phyloP scores from a whole-genome alignment of 2,329 filamentous ascomycete species.

The Microsporum audouinii region DNA sequence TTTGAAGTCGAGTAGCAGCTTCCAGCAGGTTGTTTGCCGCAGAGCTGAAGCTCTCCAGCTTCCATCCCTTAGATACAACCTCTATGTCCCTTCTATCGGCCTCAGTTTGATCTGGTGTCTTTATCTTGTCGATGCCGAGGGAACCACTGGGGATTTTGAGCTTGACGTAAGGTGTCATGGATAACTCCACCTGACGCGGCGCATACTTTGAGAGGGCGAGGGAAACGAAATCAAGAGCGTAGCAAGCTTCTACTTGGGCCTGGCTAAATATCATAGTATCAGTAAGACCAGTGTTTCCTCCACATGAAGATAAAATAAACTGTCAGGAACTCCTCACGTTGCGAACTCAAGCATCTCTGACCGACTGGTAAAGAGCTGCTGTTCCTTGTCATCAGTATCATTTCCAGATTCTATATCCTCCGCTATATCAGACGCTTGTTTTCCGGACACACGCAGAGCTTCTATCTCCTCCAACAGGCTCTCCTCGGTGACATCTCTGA shows the following conservation, averaged over 20 bases:
- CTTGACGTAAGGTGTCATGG: slow-evolving; percentile 60
- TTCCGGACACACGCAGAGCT: slow-evolving; percentile 31
- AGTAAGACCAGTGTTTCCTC: neutral
- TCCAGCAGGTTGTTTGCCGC: slow-evolving; percentile 62
- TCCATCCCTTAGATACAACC: slow-evolving; percentile 55
- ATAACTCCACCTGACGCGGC: slow-evolving; percentile 56
- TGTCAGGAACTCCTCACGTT: slow-evolving; percentile 24
- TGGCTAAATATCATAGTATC: slow-evolving; percentile 21
- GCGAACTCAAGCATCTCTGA: slow-evolving; percentile 36
- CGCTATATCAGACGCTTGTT: slow-evolving; percentile 39
- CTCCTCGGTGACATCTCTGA: slow-evolving; percentile 66
- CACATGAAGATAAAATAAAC: neutral
- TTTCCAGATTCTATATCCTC: slow-evolving; percentile 18
- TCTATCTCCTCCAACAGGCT: slow-evolving; percentile 58
- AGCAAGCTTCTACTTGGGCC: slow-evolving; percentile 41
- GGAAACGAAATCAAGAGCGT: slow-evolving; percentile 72
- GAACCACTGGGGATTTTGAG: slow-evolving; percentile 62
- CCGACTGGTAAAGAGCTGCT: slow-evolving; percentile 34
- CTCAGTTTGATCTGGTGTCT: slow-evolving; percentile 48
- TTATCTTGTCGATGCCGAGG: slow-evolving; percentile 55
- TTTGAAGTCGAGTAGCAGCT: slow-evolving; percentile 60
- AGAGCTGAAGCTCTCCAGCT: slow-evolving; percentile 62
- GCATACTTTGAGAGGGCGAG: slow-evolving; percentile 70
- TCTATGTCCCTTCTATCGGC: slow-evolving; percentile 44
- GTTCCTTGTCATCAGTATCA: slow-evolving; percentile 29